A percentile compares a stretch with the other conserved stretches of the same genome.
Evolutionary conservation across 2,329 filamentous ascomycete genomes (phyloP).

Genomic region (Epichloe baconii): DNA sequence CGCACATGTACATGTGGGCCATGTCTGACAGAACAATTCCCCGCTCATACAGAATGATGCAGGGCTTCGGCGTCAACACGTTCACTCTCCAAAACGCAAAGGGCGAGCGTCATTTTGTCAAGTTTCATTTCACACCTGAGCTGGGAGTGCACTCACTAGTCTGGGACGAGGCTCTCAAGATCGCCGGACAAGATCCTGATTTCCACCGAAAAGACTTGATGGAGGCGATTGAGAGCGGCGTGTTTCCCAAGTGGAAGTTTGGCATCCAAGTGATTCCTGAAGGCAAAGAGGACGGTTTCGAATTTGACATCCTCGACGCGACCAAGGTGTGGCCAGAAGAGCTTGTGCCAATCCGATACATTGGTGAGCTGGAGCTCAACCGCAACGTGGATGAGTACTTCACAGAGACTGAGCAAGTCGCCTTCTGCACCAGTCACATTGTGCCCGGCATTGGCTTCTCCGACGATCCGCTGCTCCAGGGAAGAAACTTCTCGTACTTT

Average conservation of each 20-base stretch:
- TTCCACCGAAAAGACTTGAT: constrained; percentile 69
- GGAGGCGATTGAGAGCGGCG: constrained; percentile 59
- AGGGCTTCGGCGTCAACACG: constrained; percentile 75
- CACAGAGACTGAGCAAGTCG: constrained; percentile 68
- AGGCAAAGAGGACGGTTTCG: constrained; percentile 59
- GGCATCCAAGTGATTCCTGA: constrained; percentile 70
- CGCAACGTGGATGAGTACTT: constrained; percentile 72
- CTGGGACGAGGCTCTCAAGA: constrained; percentile 68
- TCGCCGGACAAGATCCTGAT: constrained; percentile 63
- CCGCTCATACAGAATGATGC: constrained; percentile 71
- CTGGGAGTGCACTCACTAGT: constrained; percentile 65
- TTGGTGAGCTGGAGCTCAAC: constrained; percentile 70
- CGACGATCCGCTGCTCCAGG: constrained; percentile 61
- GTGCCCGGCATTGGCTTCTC: constrained; percentile 69
- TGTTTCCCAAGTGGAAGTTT: constrained; percentile 67
- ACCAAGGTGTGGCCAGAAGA: constrained; percentile 83
- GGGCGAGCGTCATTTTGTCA: constrained; percentile 60
- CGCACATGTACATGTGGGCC: constrained; percentile 69
- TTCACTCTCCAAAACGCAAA: constrained; percentile 55
- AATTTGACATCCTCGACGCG: constrained; percentile 74
- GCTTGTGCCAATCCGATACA: constrained; percentile 58
- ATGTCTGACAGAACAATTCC: constrained; percentile 66
- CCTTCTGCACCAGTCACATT: constrained; percentile 70
- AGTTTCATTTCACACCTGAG: constrained; percentile 64
- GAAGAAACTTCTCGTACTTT: constrained; percentile 55